phyloP scores from a whole-genome alignment of 2,329 filamentous ascomycete species.

The Paecilomyces sp. region DNA sequence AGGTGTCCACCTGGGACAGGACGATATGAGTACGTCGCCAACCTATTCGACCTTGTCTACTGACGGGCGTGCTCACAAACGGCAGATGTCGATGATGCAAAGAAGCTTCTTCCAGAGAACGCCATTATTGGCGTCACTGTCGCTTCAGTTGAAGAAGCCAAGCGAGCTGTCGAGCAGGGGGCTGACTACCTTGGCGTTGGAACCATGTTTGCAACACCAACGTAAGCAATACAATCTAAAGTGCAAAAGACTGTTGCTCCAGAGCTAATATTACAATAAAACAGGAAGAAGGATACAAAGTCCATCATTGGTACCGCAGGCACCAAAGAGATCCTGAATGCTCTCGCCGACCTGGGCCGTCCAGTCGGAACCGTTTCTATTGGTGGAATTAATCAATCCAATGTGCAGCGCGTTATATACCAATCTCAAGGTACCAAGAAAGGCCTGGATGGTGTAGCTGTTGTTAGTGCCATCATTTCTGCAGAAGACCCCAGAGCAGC shows the following conservation, averaged over 20 bases:
- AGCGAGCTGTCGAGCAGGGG: conserved; percentile 63
- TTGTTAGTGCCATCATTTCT: conserved; percentile 83
- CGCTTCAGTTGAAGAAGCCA: conserved; percentile 65
- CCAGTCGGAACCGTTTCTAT: conserved; percentile 64
- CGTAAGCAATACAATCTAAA: conserved; percentile 46
- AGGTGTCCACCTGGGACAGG: conserved; percentile 90
- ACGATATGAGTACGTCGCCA: conserved; percentile 65
- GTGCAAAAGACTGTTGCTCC: neutral
- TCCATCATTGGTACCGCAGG: conserved; percentile 69
- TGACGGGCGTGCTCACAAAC: conserved; percentile 3
- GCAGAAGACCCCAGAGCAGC: conserved; percentile 60
- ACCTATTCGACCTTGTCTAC: neutral
- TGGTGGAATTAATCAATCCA: conserved; percentile 74
- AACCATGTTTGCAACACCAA: conserved; percentile 78
- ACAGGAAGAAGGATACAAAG: conserved; percentile 79
- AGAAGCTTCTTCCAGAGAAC: conserved; percentile 62
- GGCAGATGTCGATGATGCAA: conserved; percentile 57
- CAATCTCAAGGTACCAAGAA: conserved; percentile 56
- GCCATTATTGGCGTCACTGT: conserved; percentile 87
- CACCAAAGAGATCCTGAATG: conserved; percentile 57
- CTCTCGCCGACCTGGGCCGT: conserved; percentile 44
- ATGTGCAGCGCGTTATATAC: conserved; percentile 66
- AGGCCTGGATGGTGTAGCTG: conserved; percentile 69
- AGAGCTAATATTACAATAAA: conserved; percentile 4
- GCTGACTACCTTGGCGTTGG: conserved; percentile 89